Conservation (phyloP, 108 stramenopile genomes). For the Thalassiosira profunda region DNA sequence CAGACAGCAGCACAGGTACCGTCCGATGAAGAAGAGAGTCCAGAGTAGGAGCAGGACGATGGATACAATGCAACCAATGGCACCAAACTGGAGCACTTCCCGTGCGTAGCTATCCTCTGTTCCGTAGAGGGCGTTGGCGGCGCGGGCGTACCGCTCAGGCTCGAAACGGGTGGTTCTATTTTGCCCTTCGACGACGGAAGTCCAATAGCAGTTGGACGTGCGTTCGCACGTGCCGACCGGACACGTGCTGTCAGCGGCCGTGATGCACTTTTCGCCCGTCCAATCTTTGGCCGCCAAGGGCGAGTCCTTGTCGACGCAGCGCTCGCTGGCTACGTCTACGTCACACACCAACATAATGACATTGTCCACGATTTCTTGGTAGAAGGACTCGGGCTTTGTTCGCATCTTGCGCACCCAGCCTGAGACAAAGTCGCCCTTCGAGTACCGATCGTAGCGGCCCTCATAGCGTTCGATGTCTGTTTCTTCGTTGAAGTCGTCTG, state of each 20-base stretch:
- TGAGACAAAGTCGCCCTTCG: conserved; percentile 1
- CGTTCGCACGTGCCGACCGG: conserved; percentile 39
- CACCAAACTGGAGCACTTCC: conserved; percentile 6
- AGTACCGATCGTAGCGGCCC: conserved; percentile 31
- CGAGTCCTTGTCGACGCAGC: conserved; percentile 40
- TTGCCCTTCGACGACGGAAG: conserved; percentile 24
- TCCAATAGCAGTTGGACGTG: conserved; percentile 57
- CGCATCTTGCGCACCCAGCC: conserved; percentile 11
- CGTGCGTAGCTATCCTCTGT: conserved; percentile 27
- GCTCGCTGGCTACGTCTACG: conserved; percentile 29
- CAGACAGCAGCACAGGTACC: conserved; percentile 56
- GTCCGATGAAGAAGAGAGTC: conserved; percentile 38
- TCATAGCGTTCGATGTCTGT: conserved; percentile 2
- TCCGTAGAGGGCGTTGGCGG: conserved; percentile 16
- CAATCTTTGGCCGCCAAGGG: conserved; percentile 41
- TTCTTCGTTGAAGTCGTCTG: conserved; percentile 20
- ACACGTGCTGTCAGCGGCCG: conserved; percentile 34
- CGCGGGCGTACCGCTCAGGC: conserved; percentile 23
- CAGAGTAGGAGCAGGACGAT: conserved; percentile 34
- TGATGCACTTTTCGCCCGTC: conserved; percentile 28
- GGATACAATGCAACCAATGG: conserved; percentile 27
- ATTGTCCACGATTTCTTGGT: conserved; percentile 40
- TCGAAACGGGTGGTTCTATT: conserved; percentile 47
- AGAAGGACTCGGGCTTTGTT: conserved; percentile 30
- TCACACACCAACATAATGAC: conserved; percentile 42